Evolutionary conservation across 2,329 filamentous ascomycete species (phyloP).

Genomic region (Botrytis tulipae): DNA sequence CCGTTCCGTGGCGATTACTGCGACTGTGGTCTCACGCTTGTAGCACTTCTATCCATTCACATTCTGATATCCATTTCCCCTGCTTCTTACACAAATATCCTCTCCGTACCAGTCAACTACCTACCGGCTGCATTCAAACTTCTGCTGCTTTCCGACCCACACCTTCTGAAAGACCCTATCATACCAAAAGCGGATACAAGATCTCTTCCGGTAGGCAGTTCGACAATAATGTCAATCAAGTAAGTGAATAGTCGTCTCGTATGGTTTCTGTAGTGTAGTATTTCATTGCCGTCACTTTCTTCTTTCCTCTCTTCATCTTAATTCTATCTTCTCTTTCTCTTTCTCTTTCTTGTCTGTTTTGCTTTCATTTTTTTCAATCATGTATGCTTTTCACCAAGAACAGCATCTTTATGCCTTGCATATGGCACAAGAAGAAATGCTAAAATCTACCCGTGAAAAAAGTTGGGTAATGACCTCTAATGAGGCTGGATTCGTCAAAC

Average conservation of each 20-base stretch:
- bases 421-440: slow-evolving; percentile 32
- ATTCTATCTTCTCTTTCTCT: neutral
- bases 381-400: slow-evolving; percentile 38
- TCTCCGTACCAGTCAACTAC: neutral
- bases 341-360: neutral
- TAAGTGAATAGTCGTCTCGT: slow-evolving; percentile 19
- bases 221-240: slow-evolving; percentile 23
- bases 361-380: slow-evolving; percentile 22
- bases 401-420: slow-evolving; percentile 35
- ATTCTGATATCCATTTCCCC: slow-evolving; percentile 9
- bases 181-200: slow-evolving; percentile 18
- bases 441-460: slow-evolving; percentile 34
- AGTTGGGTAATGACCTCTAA: slow-evolving; percentile 91
- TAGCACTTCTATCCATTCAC: slow-evolving; percentile 9
- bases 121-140: slow-evolving; percentile 13
- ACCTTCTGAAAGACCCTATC: slow-evolving; percentile 18
- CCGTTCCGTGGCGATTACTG: slow-evolving; percentile 16
- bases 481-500: slow-evolving; percentile 71
- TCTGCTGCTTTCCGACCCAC: slow-evolving; percentile 18
- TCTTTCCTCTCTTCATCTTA: slow-evolving; percentile 1
- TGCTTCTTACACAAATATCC: slow-evolving; percentile 10
- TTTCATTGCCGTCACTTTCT: slow-evolving; percentile 14
- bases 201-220: slow-evolving; percentile 19
- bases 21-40: slow-evolving; percentile 15
- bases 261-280: slow-evolving; percentile 17